Percentiles rank a stretch among this genome's conserved stretches.
Conservation (phyloP, 2,329 filamentous ascomycete genomes). For the Stachybotrys echinatus region DNA sequence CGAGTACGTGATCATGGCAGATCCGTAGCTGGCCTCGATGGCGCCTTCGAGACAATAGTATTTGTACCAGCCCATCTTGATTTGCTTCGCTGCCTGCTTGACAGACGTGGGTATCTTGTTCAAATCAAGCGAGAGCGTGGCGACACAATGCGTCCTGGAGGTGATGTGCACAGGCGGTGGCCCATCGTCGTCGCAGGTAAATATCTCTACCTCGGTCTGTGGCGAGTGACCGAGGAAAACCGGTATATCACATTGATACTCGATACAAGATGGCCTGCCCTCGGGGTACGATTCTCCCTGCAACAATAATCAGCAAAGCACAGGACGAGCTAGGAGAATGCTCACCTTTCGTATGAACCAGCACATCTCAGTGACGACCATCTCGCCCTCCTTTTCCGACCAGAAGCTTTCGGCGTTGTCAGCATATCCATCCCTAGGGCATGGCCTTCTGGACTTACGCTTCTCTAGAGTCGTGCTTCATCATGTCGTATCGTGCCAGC, state of each 20-base stretch:
- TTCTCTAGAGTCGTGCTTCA: conserved; percentile 28
- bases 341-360: conserved; percentile 33
- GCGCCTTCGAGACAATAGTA: conserved; percentile 30
- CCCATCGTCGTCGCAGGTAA: conserved; percentile 24
- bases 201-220: conserved; percentile 32
- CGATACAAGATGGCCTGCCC: conserved; percentile 26
- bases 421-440: conserved; percentile 2
- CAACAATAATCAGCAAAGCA: conserved; percentile 3
- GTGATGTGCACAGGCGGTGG: conserved; percentile 24
- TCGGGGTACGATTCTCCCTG: conserved; percentile 31
- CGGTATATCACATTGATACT: conserved; percentile 32
- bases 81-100: conserved; percentile 22
- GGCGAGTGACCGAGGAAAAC: conserved; percentile 26
- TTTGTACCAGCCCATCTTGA: conserved; percentile 27
- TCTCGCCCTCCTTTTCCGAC: conserved; percentile 30
- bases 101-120: conserved; percentile 24
- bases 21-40: conserved; percentile 31
- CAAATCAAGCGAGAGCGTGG: conserved; percentile 28
- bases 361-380: conserved; percentile 30
- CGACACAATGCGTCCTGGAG: conserved; percentile 21
- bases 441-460: conserved; percentile 20
- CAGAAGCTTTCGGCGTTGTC: conserved; percentile 22
- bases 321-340: not conserved
- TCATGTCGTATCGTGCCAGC: conserved; percentile 27
- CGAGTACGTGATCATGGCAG: conserved; percentile 30